These are phyloP conservation scores for Phaeophleospora eucalypticola DNA, from an alignment of 2,329 filamentous ascomycete genomes.

Conservation along the genomic window DNA sequence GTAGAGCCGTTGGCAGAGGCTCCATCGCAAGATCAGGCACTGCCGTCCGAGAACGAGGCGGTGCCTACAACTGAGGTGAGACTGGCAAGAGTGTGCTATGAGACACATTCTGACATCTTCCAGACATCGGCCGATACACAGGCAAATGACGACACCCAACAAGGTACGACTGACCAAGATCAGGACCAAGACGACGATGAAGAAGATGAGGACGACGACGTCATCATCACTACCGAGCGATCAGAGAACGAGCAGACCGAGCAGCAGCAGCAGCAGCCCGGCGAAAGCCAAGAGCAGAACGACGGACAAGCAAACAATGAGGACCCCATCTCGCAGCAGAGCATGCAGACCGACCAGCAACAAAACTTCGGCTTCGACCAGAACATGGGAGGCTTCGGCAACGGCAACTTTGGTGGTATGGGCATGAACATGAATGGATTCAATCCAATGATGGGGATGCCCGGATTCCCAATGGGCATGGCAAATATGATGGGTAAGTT, in stretches of 20 bases:
- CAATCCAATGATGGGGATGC: slow-evolving; percentile 38
- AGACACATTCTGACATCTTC: no score
- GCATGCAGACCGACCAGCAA: slow-evolving; percentile 20
- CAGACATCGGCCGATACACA: no score
- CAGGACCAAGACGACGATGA: slow-evolving; percentile 21
- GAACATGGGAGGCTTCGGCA: slow-evolving; percentile 20
- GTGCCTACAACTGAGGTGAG: slow-evolving; percentile 14
- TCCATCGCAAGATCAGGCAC: slow-evolving; percentile 3
- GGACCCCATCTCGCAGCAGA: slow-evolving; percentile 11
- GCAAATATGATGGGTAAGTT: slow-evolving; percentile 76
- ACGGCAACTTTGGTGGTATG: slow-evolving; percentile 22
- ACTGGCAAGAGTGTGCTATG: not conserved
- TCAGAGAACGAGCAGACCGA: slow-evolving; percentile 20
- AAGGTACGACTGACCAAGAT: slow-evolving; percentile 12
- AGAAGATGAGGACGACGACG: slow-evolving; percentile 26
- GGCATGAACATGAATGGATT: no score
- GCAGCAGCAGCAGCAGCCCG: slow-evolving; percentile 15
- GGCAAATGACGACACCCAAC: not conserved
- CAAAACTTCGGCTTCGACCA: slow-evolving; percentile 24
- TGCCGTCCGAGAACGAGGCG: slow-evolving; percentile 9
- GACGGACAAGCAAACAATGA: slow-evolving; percentile 12
- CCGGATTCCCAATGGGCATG: slow-evolving; percentile 58
- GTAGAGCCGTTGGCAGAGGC: slow-evolving; percentile 4
- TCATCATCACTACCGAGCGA: slow-evolving; percentile 31
- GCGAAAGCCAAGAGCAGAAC: slow-evolving; percentile 14